phyloP scores from a whole-genome alignment of 352 stramenopile genomes.

The Heterotrichella gracilis region DNA sequence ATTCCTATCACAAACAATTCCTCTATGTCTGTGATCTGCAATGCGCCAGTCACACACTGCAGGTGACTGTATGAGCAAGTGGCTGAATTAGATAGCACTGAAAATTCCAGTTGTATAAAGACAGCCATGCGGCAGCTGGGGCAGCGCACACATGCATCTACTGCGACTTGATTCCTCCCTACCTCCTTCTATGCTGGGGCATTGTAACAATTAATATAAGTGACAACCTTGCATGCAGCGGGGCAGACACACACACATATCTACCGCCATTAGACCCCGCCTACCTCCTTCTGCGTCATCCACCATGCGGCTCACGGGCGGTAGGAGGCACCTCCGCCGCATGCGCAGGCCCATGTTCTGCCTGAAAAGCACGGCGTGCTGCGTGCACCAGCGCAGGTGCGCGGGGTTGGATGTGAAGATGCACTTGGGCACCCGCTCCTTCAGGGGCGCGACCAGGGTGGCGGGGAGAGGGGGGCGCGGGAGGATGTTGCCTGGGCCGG shows the following conservation, averaged over 20 bases:
- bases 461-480: slow-evolving; percentile 16
- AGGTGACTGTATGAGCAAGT: too few species aligned
- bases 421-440: slow-evolving; percentile 25
- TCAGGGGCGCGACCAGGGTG: slow-evolving; percentile 15
- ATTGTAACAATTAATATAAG: neutral
- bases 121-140: too few species aligned
- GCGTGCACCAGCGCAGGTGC: slow-evolving; percentile 46
- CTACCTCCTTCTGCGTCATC: neutral
- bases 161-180: neutral
- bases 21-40: too few species aligned
- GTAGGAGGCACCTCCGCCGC: slow-evolving; percentile 29
- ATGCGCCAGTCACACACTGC: too few species aligned
- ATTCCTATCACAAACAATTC: too few species aligned
- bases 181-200: neutral
- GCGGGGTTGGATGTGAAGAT: slow-evolving; percentile 56
- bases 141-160: too few species aligned
- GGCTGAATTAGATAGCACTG: too few species aligned
- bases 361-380: slow-evolving; percentile 59
- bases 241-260: too few species aligned
- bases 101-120: too few species aligned
- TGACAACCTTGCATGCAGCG: neutral
- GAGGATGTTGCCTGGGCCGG: neutral
- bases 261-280: too few species aligned
- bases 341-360: slow-evolving; percentile 53
- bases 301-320: neutral